A percentile compares a stretch with the other conserved stretches of the same genome.
phyloP scores from a whole-genome alignment of 2,329 filamentous ascomycete species.

The Didymella glomerata region DNA sequence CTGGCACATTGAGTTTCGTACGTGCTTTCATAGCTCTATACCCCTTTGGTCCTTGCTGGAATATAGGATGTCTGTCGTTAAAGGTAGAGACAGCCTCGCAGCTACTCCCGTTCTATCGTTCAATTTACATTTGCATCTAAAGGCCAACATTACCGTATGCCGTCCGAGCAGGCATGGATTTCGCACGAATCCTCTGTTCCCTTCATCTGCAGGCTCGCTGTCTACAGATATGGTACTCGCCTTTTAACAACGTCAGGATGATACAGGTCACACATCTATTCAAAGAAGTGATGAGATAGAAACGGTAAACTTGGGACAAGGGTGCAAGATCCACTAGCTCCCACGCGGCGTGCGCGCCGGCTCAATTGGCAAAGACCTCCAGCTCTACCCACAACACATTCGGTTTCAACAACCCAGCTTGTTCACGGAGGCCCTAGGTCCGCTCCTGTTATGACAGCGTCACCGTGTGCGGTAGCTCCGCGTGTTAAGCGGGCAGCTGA shows the following conservation, averaged over 20 bases:
- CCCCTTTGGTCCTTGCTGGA: not conserved
- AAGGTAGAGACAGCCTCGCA: too few species aligned
- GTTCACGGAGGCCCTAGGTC: slow-evolving; percentile 13
- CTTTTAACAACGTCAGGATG: not conserved
- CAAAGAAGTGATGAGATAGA: not conserved
- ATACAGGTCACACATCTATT: not conserved
- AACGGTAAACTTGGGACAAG: not conserved
- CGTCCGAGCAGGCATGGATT: not conserved
- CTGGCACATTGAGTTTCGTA: not conserved
- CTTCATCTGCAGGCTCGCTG: too few species aligned
- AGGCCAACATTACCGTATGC: not conserved
- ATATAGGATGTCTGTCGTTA: not conserved
- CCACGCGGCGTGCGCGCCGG: slow-evolving; percentile 2
- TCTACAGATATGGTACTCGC: too few species aligned
- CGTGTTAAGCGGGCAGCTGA: slow-evolving; percentile 4
- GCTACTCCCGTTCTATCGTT: not conserved
- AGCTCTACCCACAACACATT: slow-evolving; percentile 5
- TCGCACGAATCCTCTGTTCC: too few species aligned
- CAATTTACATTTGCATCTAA: not conserved
- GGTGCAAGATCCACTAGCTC: not conserved
- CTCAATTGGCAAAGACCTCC: slow-evolving; percentile 9
- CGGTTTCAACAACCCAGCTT: slow-evolving; percentile 11
- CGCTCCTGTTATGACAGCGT: slow-evolving; percentile 14
- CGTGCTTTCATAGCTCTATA: slow-evolving; percentile 16
- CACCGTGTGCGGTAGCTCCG: slow-evolving; percentile 8